These are phyloP conservation scores for Hyparrhenia diplandra DNA, from an alignment of 176 grass and related monocot species.

Conservation along the genomic window DNA sequence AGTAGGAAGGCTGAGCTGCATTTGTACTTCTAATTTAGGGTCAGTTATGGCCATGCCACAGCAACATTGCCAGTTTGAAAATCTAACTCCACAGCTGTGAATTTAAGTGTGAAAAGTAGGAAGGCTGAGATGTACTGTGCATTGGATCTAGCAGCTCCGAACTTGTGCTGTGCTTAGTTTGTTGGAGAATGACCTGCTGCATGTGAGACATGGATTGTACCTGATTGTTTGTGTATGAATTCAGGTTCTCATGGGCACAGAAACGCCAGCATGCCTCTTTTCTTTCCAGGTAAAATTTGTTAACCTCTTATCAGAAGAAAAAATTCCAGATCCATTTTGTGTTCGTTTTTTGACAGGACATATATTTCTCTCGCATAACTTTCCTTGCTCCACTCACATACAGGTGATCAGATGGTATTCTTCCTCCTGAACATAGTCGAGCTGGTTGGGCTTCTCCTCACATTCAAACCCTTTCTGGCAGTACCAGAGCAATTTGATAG, in stretches of 20 bases:
- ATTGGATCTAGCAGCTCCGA: neutral
- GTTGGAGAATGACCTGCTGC: too few species aligned
- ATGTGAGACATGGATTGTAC: neutral
- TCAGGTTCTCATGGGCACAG: slow-evolving; percentile 87
- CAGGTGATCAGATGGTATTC: slow-evolving; percentile 83
- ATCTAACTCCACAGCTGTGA: neutral
- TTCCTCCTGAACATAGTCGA: slow-evolving; percentile 57
- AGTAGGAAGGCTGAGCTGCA: neutral
- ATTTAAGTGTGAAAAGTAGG: neutral
- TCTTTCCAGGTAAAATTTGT: slow-evolving; percentile 55
- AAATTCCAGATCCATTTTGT: neutral
- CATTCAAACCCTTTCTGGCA: slow-evolving; percentile 59
- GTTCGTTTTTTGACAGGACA: neutral
- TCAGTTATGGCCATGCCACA: too few species aligned
- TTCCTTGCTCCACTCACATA: neutral
- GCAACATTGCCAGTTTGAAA: neutral
- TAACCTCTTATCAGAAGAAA: neutral
- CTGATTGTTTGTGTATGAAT: neutral
- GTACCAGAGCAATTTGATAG: slow-evolving; percentile 15
- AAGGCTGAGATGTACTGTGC: neutral
- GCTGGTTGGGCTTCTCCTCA: slow-evolving; percentile 49
- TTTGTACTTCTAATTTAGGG: neutral
- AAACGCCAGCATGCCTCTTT: slow-evolving; percentile 53
- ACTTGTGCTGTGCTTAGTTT: too few species aligned
- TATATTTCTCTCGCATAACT: neutral